A percentile compares a stretch with the other conserved stretches of the same genome.
Evolutionary conservation across 495 filamentous ascomycete genomes (phyloP).

Genomic region (Daldinia concentrica): DNA sequence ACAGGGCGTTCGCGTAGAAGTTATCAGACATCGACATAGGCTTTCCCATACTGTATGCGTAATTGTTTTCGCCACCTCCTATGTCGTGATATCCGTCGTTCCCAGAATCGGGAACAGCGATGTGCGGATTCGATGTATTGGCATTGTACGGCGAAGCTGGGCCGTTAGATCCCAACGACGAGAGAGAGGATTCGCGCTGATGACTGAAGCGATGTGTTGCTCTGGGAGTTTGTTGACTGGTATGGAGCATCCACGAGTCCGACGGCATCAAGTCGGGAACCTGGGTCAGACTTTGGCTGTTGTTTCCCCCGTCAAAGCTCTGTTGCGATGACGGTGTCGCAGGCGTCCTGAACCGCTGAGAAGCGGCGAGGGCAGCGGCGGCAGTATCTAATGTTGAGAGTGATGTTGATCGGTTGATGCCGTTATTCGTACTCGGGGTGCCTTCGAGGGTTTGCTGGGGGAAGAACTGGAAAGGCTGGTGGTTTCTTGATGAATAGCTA

Average conservation of each 20-base stretch:
- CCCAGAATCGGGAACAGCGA: constrained; percentile 56
- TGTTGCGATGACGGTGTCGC: constrained; percentile 38
- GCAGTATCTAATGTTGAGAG: constrained; percentile 55
- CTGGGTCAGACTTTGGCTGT: constrained; percentile 41
- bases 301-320: constrained; percentile 37
- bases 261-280: constrained; percentile 55
- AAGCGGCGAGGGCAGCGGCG: constrained; percentile 46
- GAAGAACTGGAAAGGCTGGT: constrained; percentile 31
- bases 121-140: constrained; percentile 62
- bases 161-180: constrained; percentile 64
- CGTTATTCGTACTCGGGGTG: constrained; percentile 26
- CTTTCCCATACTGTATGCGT: constrained; percentile 54
- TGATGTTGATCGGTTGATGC: constrained; percentile 21
- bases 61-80: constrained; percentile 48
- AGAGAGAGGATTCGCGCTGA: constrained; percentile 64
- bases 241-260: constrained; percentile 52
- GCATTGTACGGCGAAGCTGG: constrained; percentile 64
- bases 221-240: constrained; percentile 54
- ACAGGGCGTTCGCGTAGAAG: constrained; percentile 46
- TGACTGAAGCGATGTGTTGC: constrained; percentile 54
- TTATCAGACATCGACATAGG: constrained; percentile 43
- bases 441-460: constrained; percentile 25
- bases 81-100: constrained; percentile 53
- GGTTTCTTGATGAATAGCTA: constrained; percentile 32
- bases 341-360: constrained; percentile 43